Evolutionary conservation across 768 basidiomycete species (phyloP), one percentile per base, ranked within the genome.

Genomic region (Paxillus rubicundulus): DNA sequence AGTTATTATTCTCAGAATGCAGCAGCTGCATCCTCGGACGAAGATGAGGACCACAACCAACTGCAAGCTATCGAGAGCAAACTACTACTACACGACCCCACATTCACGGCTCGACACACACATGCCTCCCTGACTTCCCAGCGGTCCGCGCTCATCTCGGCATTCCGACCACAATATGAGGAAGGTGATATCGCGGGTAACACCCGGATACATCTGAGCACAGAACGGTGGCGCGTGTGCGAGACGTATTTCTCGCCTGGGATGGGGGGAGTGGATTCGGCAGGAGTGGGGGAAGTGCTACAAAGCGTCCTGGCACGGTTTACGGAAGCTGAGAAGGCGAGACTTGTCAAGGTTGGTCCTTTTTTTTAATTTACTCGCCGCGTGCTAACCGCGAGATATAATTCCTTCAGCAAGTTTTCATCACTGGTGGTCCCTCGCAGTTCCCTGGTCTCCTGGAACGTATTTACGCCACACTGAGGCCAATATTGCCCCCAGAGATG

Each of bases 201-300:
- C 54, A 75, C 87, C 42, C 85, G 92, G 50, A 82, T 98, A 49
- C 93, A 97, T 63, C 75, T 98, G 40, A 96, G 87, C 62, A 82
- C 89, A 10, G 96, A 98, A 73, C 77, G 93, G 37, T 92, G 89
- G 79, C 78, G 95, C 34, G 92, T 89, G 8, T 90, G 89, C 57
- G 97, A 98, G 71, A 82, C 92, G 1, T 93, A 87, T 77, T 97
- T 96, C 72, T 86, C 89, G 24, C 96, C 96, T 0, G 76, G 75
- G n/a, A 94, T 97, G 82, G 95, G 92, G 2, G 96, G 97, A 2
- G 77, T 96, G 16, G 97, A 98, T 68, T 91, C 87, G 12, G 96
- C 97, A 0, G 97, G 97, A 0, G 70, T 99, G 9, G 89, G 87
- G n/a, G 97, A 99, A 70, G 84, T 98, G 3, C 72, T 94, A 16